A percentile compares a stretch with the other conserved stretches of the same genome.
Evolutionary conservation across 345 rosid species (phyloP).

Genomic region (Gynandropsis gynandra): DNA sequence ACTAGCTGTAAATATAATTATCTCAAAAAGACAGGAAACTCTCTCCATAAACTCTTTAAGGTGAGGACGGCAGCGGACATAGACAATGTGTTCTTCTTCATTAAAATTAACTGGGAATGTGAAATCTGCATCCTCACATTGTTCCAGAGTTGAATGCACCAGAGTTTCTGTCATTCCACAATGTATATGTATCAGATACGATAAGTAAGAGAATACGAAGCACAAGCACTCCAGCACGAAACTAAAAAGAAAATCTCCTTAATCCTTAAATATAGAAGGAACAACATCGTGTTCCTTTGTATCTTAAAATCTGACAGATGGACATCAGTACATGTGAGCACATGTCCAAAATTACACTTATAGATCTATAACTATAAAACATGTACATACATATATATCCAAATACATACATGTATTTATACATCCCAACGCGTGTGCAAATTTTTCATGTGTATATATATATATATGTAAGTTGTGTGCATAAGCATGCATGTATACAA

Average conservation of each 20-base stretch:
- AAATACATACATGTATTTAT: too few species aligned
- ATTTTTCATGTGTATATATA: too few species aligned
- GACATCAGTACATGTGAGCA: neutral
- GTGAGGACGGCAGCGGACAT: constrained; percentile 89
- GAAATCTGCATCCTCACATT: constrained; percentile 81
- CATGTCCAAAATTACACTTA: neutral
- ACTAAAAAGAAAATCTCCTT: neutral
- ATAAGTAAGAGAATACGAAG: neutral
- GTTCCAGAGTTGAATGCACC: constrained; percentile 89
- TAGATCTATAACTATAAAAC: neutral
- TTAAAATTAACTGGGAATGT: constrained; percentile 86
- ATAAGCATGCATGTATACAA: too few species aligned
- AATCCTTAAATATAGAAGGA: too few species aligned
- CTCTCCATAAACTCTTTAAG: constrained; percentile 87
- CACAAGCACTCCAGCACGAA: neutral
- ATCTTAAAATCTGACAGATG: too few species aligned
- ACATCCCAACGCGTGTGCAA: too few species aligned
- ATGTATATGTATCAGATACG: neutral
- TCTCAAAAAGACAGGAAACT: constrained; percentile 76
- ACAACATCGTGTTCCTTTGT: too few species aligned
- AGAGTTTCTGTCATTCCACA: constrained; percentile 63
- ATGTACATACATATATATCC: neutral
- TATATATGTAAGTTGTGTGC: too few species aligned
- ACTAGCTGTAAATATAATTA: constrained; percentile 94
- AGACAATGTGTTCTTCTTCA: constrained; percentile 75